Evolutionary conservation across 768 basidiomycete species (phyloP).

Genomic region (Boletus rubroflammeus): DNA sequence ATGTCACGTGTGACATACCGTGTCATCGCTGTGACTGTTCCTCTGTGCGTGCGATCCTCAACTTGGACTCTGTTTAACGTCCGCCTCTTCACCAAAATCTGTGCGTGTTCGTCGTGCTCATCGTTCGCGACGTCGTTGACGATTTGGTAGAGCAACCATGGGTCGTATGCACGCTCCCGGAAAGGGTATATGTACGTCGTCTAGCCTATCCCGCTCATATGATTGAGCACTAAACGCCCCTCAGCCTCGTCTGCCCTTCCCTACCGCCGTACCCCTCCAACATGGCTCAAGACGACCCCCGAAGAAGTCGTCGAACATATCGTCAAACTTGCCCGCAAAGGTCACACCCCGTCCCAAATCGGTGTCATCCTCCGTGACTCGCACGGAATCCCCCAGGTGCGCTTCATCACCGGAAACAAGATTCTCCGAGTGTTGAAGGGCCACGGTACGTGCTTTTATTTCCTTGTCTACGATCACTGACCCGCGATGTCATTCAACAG

Average conservation of each 20-base stretch:
- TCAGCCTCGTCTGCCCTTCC: constrained; percentile 86
- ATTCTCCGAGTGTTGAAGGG: constrained; percentile 97
- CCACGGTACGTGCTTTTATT: constrained; percentile 60
- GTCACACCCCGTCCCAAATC: constrained; percentile 95
- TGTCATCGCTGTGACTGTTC: constrained; percentile 24
- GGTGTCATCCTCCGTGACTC: constrained; percentile 98
- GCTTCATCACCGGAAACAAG: constrained; percentile 98
- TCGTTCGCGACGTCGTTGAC: constrained; percentile 13
- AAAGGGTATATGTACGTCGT: constrained; percentile 96
- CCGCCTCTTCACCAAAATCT: constrained; percentile 25
- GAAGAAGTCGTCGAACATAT: constrained; percentile 97
- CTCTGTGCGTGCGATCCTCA: constrained; percentile 18
- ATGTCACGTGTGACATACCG: constrained; percentile 28
- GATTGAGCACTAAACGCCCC: constrained; percentile 36
- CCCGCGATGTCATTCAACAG: constrained; percentile 37
- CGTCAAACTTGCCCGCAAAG: constrained; percentile 95
- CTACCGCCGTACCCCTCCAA: constrained; percentile 90
- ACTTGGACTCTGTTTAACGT: constrained; percentile 12
- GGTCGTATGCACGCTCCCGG: constrained; percentile 99
- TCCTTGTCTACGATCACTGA: not conserved
- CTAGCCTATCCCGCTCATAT: not conserved
- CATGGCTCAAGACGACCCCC: constrained; percentile 95
- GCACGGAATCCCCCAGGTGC: constrained; percentile 97
- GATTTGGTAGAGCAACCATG: constrained; percentile 50
- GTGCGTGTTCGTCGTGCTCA: constrained; percentile 31